A percentile compares a stretch with the other conserved stretches of the same genome.
Evolutionary conservation across 2,329 filamentous ascomycete genomes (phyloP).

Genomic region (Cadophora sp.): DNA sequence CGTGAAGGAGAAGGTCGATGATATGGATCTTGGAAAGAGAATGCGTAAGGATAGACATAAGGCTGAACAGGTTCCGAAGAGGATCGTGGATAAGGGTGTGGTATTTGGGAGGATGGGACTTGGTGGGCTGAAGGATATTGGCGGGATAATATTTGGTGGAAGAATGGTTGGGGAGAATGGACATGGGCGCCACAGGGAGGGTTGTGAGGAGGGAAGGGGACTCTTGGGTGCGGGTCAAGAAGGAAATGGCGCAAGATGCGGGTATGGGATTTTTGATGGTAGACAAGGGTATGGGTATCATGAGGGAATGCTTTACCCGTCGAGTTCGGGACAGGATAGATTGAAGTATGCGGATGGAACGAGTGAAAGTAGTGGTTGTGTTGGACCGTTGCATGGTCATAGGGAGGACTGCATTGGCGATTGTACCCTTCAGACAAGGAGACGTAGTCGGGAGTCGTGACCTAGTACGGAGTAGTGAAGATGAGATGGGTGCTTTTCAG

Average conservation of each 20-base stretch:
- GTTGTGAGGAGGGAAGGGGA: conserved; percentile 15
- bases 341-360: conserved; percentile 21
- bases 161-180: neutral
- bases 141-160: conserved; percentile 9
- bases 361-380: conserved; percentile 28
- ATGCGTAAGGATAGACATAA: neutral
- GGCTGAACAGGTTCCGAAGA: conserved; percentile 14
- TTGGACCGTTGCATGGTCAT: conserved; percentile 21
- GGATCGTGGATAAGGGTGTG: neutral
- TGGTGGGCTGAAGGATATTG: conserved; percentile 15
- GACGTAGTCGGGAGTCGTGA: conserved; percentile 18
- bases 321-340: conserved; percentile 6
- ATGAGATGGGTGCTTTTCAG: neutral
- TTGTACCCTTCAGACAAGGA: conserved; percentile 13
- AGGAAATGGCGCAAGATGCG: neutral
- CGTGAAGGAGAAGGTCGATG: conserved; percentile 21
- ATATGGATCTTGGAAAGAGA: conserved; percentile 19
- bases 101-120: conserved; percentile 11
- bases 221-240: conserved; percentile 3
- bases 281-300: conserved; percentile 19
- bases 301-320: conserved; percentile 18
- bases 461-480: neutral
- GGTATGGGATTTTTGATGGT: conserved; percentile 6
- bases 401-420: conserved; percentile 21
- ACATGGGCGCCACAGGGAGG: conserved; percentile 1